Base-by-base conservation (phyloP, 2,329 filamentous ascomycete genomes). In the Hypoxylon sp. region DNA sequence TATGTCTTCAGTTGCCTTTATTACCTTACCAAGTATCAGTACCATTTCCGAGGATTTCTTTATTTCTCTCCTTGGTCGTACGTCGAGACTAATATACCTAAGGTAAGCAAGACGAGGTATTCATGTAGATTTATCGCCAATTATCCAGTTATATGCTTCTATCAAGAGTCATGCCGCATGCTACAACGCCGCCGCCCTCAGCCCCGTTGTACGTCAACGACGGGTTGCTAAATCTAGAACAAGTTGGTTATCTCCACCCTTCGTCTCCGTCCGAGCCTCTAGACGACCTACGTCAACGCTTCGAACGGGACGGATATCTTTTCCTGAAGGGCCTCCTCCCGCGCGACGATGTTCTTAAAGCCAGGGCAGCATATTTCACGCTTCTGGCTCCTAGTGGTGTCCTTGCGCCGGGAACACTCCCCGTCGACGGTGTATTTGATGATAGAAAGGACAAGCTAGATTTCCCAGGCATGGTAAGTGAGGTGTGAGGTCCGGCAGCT, bases 341-440 rank as follows among this genome's bases (percentile, higher is more conserved):
- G 5, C 74, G 80, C n/a, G 76, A 78, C 48, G 79, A 80, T 56
- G 81, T 83, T 4, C 71, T 81, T 16, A 76, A 80, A 63, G 77
- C 77, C 50, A 74, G 81, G 14, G 74, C 79, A 64, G 70, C 74
- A 32, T 82, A 82, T 66, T 83, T 83, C 68, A 53, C 68, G 25
- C 74, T 78, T 30, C 74, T 82, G 52, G 65, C 71, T 5, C 73
- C 76, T 9, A 81, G 78, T 5, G 78, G 77, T 1, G 73, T 83
- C 5, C 74, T 82, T 19, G 74, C 77, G 27, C 78, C 79, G 1
- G 74, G 75, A 16, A 79, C 78, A 1, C 73, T 71, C 12, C 75
- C 79, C 0, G 73, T 78, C 2, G 78, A 81, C 11, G 81, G 81
- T 3, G 79, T 81, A 55, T 83, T 81, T 71, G 76, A 82, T 68